These are phyloP conservation scores for Entophlyctis luteolus DNA, from an alignment of 192 early-diverging fungal species.

Conservation along the genomic window DNA sequence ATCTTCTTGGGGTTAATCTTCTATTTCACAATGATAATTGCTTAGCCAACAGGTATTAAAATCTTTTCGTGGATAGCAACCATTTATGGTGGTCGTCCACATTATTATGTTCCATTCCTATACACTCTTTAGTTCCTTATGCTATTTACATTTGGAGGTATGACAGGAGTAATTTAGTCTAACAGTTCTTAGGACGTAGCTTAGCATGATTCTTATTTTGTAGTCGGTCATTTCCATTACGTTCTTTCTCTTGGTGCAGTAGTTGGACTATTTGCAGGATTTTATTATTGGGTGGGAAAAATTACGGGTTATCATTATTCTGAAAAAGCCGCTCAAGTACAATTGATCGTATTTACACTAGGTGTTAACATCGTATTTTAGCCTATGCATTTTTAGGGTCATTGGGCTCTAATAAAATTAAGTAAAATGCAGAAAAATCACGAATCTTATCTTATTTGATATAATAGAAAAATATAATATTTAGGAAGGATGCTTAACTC, in stretches of 20 bases:
- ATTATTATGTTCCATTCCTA: slow-evolving; percentile 45
- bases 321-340: slow-evolving; percentile 47
- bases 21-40: slow-evolving; percentile 67
- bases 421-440: too few species aligned
- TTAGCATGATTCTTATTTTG: slow-evolving; percentile 28
- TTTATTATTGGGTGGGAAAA: slow-evolving; percentile 49
- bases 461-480: too few species aligned
- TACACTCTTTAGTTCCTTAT: slow-evolving; percentile 38
- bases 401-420: too few species aligned
- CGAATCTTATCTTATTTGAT: too few species aligned
- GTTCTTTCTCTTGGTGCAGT: slow-evolving; percentile 65
- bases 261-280: slow-evolving; percentile 62
- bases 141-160: slow-evolving; percentile 47
- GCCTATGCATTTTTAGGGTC: slow-evolving; percentile 59
- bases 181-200: slow-evolving; percentile 41
- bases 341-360: slow-evolving; percentile 39
- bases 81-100: slow-evolving; percentile 41
- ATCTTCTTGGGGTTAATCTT: too few species aligned
- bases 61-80: slow-evolving; percentile 38
- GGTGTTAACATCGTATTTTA: slow-evolving; percentile 51
- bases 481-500: too few species aligned
- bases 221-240: slow-evolving; percentile 40
- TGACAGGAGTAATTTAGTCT: slow-evolving; percentile 46
- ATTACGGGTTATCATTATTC: slow-evolving; percentile 44
- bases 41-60: slow-evolving; percentile 47